Evolutionary conservation across 1,139 yeast genomes (phyloP).

Genomic region (Eremothecium coryli): DNA sequence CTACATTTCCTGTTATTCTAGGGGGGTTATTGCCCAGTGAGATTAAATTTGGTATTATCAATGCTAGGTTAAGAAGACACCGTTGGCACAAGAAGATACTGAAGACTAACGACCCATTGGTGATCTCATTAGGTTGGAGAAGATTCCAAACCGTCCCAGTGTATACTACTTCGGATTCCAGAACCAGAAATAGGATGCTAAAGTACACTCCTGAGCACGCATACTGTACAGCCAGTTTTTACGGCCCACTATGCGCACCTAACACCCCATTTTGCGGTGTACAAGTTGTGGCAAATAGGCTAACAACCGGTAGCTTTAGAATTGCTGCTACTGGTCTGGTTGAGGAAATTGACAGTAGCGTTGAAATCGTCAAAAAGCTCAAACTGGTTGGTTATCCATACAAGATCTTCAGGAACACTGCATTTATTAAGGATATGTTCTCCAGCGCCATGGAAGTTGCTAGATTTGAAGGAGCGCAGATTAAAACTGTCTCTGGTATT

Average conservation of each 20-base stretch:
- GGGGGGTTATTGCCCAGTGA: slow-evolving; percentile 91
- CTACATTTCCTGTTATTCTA: slow-evolving; percentile 72
- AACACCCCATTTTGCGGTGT: slow-evolving; percentile 96
- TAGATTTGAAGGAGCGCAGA: slow-evolving; percentile 94
- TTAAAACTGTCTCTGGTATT: slow-evolving; percentile 93
- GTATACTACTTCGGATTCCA: slow-evolving; percentile 91
- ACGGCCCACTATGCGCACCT: slow-evolving; percentile 95
- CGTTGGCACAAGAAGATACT: slow-evolving; percentile 97
- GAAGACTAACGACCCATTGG: slow-evolving; percentile 91
- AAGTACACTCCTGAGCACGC: slow-evolving; percentile 98
- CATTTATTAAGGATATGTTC: slow-evolving; percentile 96
- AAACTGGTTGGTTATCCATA: slow-evolving; percentile 92
- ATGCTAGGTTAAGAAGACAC: slow-evolving; percentile 91
- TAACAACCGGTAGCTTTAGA: slow-evolving; percentile 84
- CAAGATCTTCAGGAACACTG: slow-evolving; percentile 90
- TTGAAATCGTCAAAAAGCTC: slow-evolving; percentile 90
- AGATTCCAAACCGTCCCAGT: slow-evolving; percentile 94
- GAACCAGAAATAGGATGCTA: slow-evolving; percentile 96
- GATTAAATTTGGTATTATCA: slow-evolving; percentile 84
- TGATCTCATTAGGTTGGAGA: slow-evolving; percentile 94
- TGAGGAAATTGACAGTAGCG: slow-evolving; percentile 78
- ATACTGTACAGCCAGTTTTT: slow-evolving; percentile 90
- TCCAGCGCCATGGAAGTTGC: slow-evolving; percentile 88
- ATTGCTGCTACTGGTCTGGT: slow-evolving; percentile 98
- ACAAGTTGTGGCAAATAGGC: slow-evolving; percentile 72